Evolutionary conservation across 306 rosid genomes (phyloP).

Genomic region (Cucumis cinereus): DNA sequence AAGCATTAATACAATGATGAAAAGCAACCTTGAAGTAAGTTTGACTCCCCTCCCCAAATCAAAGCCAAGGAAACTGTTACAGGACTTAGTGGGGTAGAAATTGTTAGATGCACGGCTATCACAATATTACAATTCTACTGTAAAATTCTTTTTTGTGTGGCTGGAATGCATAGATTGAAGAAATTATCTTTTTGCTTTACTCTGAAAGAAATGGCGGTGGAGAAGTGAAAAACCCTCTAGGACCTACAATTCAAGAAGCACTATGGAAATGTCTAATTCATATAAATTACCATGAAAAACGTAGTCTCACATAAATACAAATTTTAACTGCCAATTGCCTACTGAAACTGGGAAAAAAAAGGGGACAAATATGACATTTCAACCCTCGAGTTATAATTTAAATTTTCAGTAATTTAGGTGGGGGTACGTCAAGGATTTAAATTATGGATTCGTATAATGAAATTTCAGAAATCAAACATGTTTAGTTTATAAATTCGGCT

Average conservation of each 20-base stretch:
- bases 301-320: neutral
- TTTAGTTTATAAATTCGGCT: neutral
- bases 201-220: neutral
- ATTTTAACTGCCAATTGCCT: neutral
- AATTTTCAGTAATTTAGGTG: neutral
- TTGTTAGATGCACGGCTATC: neutral
- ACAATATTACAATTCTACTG: neutral
- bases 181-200: neutral
- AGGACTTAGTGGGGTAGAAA: neutral
- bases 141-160: neutral
- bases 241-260: neutral
- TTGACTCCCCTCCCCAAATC: neutral
- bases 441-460: neutral
- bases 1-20: neutral
- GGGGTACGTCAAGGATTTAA: neutral
- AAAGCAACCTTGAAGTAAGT: neutral
- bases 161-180: neutral
- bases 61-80: neutral
- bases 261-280: neutral
- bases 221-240: neutral
- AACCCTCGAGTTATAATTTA: neutral
- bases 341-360: neutral
- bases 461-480: neutral
- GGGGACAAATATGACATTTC: neutral
- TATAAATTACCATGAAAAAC: neutral